Evolutionary conservation across 345 rosid species (phyloP), one percentile per base, ranked within the genome.

Genomic region (Salix arbutifolia): DNA sequence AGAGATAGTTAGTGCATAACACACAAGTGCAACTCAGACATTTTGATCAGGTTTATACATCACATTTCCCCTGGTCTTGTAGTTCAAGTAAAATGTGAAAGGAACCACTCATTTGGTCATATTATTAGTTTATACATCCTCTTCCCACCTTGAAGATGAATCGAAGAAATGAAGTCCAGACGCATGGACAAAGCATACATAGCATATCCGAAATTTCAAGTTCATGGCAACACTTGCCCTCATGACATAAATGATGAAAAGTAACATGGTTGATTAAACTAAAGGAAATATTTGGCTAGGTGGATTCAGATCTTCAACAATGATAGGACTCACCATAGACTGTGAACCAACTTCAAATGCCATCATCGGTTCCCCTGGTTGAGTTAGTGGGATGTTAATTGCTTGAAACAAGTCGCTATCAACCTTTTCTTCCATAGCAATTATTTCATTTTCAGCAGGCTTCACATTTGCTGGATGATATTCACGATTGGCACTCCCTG

Each of bases 271-370:
- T 42, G 16, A 42, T 42, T 42, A 42, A 42, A 42, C 48, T 12
- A 3, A 12, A 42, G 48, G 48, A 42, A 42, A 42, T 42, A 10
- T 12, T 28, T 91, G 95, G 66, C 97, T 91, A 76, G 98, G 99
- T 38, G 85, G 86, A 81, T 82, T 92, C 70, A 96, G 85, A 89
- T 96, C 99, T 84, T 96, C 99, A 8, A 96, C 97, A 19, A 94
- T 90, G 69, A 96, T 94, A 67, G 99, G 99, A 73, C 98, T 94
- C 61, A 90, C 84, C 91, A 89, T 81, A 69, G 98, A 88, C 82
- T 86, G 91, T 74, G 98, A 91, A 5, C 97, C 97, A 62, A 96
- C 98, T 88, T 96, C 97, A 74, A 86, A 96, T 65, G 98, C 99
- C 98, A 97, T 92, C 40, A 97, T 96, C 31, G 97, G 61, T 40